A percentile compares a stretch with the other conserved stretches of the same genome.
phyloP scores from a whole-genome alignment of 1,139 yeast species.

The Citeromyces siamensis region DNA sequence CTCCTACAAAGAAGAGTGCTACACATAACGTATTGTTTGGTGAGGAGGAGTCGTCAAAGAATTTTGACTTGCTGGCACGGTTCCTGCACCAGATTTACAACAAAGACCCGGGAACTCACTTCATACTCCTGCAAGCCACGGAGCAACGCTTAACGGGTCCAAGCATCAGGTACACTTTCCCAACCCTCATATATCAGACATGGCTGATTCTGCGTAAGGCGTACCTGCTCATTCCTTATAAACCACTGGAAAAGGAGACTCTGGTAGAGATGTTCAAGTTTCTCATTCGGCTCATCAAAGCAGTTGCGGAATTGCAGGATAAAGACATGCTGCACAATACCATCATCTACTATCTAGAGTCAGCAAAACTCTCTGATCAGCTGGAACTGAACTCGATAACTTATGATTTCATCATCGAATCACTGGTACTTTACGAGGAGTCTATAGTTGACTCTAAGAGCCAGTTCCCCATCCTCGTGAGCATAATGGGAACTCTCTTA shows the following conservation, averaged over 20 bases:
- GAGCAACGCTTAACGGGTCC: conserved; percentile 40
- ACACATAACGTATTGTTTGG: conserved; percentile 15
- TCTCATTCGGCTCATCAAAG: conserved; percentile 3
- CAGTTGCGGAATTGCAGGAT: background rate
- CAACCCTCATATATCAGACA: conserved; percentile 54
- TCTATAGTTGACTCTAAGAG: conserved; percentile 49
- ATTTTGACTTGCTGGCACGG: conserved; percentile 60
- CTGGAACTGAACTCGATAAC: conserved; percentile 48
- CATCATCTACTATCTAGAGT: background rate
- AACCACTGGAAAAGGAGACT: conserved; percentile 13
- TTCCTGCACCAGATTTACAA: conserved; percentile 50
- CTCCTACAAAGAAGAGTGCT: conserved; percentile 14
- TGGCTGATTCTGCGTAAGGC: conserved; percentile 47
- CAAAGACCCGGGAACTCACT: conserved; percentile 34
- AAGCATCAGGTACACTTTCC: conserved; percentile 55
- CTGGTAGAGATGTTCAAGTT: conserved; percentile 23
- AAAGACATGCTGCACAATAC: conserved; percentile 3
- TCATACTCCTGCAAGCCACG: conserved; percentile 45
- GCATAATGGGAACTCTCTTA: conserved; percentile 48
- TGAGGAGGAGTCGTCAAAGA: conserved; percentile 27
- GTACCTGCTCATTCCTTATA: conserved; percentile 16
- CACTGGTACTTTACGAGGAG: conserved; percentile 84
- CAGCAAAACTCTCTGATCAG: conserved; percentile 44
- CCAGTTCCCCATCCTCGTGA: conserved; percentile 34
- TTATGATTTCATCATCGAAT: conserved; percentile 85